phyloP scores from a whole-genome alignment of 257 asterid species.

The Fraxinus quadrangulata region DNA sequence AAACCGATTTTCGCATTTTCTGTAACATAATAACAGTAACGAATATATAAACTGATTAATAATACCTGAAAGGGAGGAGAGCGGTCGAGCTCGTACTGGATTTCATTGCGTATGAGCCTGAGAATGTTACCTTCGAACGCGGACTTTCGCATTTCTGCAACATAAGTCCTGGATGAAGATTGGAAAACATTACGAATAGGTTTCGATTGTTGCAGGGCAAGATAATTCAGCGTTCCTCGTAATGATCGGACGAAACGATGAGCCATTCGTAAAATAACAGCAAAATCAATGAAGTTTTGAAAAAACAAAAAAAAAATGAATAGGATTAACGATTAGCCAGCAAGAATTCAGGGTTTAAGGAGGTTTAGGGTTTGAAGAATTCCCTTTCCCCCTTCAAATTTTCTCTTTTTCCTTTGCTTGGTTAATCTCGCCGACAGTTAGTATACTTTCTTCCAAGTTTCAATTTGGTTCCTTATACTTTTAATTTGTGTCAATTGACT shows the following conservation, averaged over 20 bases:
- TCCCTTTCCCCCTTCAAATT: too few species aligned
- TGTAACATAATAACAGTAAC: not conserved
- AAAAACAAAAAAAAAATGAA: not conserved
- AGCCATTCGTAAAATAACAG: slow-evolving; percentile 39
- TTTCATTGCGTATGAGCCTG: slow-evolving; percentile 75
- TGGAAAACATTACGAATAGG: slow-evolving; percentile 25
- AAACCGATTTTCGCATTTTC: not conserved
- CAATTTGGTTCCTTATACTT: too few species aligned
- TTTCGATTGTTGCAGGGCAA: slow-evolving; percentile 22
- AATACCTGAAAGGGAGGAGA: slow-evolving; percentile 64
- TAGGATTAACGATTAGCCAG: not conserved
- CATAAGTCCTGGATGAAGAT: slow-evolving; percentile 45
- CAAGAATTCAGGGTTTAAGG: slow-evolving; percentile 26
- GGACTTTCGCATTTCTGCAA: slow-evolving; percentile 68
- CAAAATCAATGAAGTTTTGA: not conserved
- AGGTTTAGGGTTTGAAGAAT: slow-evolving; percentile 7
- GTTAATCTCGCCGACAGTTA: too few species aligned
- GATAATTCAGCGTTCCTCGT: slow-evolving; percentile 33
- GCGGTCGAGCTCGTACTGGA: slow-evolving; percentile 67
- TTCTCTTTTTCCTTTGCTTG: too few species aligned
- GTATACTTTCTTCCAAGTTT: too few species aligned
- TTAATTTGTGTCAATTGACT: too few species aligned
- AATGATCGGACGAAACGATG: slow-evolving; percentile 42
- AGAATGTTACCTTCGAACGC: slow-evolving; percentile 78
- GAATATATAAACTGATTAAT: not conserved